These are phyloP conservation scores for Paramecium tetraurelia DNA, from an alignment of 73 alveolate genomes.

Conservation along the genomic window DNA sequence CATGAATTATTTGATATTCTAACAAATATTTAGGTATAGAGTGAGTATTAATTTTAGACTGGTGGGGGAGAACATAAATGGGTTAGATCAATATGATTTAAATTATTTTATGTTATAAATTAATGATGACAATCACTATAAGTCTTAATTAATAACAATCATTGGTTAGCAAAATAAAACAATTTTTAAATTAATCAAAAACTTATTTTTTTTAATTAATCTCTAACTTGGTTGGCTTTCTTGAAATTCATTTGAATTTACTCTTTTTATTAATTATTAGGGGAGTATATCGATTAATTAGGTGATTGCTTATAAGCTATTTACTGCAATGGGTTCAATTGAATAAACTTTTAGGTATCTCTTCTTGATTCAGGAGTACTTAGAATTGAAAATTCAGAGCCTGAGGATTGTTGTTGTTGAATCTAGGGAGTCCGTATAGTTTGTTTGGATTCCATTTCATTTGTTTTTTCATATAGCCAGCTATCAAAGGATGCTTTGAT, in stretches of 20 bases:
- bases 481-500: not conserved
- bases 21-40: not conserved
- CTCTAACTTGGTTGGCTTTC: constrained; percentile 12
- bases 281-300: not conserved
- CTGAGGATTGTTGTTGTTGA: not conserved
- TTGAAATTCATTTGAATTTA: not conserved
- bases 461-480: not conserved
- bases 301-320: not conserved
- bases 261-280: not conserved
- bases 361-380: not conserved
- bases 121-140: not conserved
- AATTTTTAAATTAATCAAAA: not conserved
- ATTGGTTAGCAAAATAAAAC: not conserved
- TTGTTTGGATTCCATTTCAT: not conserved
- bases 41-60: not conserved
- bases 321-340: not conserved
- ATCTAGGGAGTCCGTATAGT: not conserved
- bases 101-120: not conserved
- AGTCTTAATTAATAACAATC: not conserved
- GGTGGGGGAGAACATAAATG: constrained; percentile 17
- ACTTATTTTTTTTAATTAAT: constrained; percentile 3
- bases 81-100: constrained; percentile 4
- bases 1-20: not conserved
- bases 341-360: not conserved
- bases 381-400: not conserved